Base-by-base conservation (phyloP, 2,329 filamentous ascomycete genomes). In the Leptographium galeiforme region DNA sequence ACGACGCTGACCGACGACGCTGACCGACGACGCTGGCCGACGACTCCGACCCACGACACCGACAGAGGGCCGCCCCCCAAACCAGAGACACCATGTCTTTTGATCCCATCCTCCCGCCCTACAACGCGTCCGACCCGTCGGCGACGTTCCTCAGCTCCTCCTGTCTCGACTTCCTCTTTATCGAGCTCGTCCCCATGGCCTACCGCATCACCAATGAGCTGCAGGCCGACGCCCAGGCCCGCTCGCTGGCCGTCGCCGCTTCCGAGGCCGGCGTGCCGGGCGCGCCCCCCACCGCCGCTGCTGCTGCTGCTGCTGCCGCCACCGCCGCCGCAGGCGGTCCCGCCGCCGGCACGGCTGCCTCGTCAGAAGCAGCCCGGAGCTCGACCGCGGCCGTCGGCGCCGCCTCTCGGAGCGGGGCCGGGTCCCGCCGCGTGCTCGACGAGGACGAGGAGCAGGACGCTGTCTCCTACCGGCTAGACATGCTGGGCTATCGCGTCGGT, bases 181-280 rank as follows among this genome's bases (percentile, higher is more conserved):
- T 97, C 66, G 93, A 98, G 72, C 81, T 98, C 53, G 93, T 98
- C 16, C 93, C 93, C 41, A 85, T 97, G 74, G 87, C 91, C 6
- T 89, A 94, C 68, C 83, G 93, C 59, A 77, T 97, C 57, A 84
- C 88, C 25, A 79, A 83, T 63, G 84, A 93, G 63, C 75, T 89
- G 6, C 79, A 82, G 55, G 71, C 70, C 56, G 49, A 47, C 66
- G 73, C 55, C 61, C 63, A 44, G 51, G 60, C 51, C 52, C 56
- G 49, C 58, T 63, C 53, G 57, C 62, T 81, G 55, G 70, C 36
- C 67, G 72, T 56, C 58, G 52, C 61, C 32, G 50, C 56, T 53
- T 47, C 54, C 51, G 56, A 53, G 53, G 59, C 61, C 16, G 48
- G 53, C 16, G 47, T 51, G n/a, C 25, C 45, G 6, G 51, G 50